Conservation (phyloP, 345 rosid genomes). For the Euphorbia lathyris region DNA sequence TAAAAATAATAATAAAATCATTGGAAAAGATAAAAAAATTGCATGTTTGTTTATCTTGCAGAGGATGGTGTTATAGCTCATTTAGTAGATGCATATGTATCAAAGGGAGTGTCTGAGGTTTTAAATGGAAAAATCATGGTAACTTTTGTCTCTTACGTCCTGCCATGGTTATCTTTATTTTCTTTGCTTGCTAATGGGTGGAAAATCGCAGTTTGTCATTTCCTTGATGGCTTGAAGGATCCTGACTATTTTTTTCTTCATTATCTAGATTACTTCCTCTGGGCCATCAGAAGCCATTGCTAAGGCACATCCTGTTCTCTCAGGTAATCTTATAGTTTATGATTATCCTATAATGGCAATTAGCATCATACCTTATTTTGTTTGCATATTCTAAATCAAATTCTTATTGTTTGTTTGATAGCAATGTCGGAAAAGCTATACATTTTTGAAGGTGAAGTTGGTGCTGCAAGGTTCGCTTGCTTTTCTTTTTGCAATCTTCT, state of each 20-base stretch:
- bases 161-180: background rate
- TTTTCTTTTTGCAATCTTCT: conserved; percentile 8
- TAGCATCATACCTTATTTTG: conserved; percentile 1
- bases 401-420: conserved; percentile 30
- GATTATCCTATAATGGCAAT: conserved; percentile 1
- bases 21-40: conserved; percentile 7
- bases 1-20: conserved; percentile 4
- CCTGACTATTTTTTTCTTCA: conserved; percentile 16
- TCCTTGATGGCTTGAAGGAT: conserved; percentile 5
- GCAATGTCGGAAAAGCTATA: conserved; percentile 75
- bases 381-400: conserved; percentile 13
- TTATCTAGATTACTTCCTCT: conserved; percentile 61
- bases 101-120: conserved; percentile 53
- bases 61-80: conserved; percentile 43
- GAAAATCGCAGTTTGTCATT: background rate
- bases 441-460: conserved; percentile 69
- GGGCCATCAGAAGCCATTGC: conserved; percentile 70
- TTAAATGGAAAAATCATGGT: conserved; percentile 73
- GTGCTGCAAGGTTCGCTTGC: conserved; percentile 72
- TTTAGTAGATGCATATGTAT: conserved; percentile 67
- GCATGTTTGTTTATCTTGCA: conserved; percentile 35
- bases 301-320: conserved; percentile 70
- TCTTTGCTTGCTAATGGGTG: conserved; percentile 7
- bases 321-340: conserved; percentile 42
- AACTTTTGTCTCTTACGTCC: conserved; percentile 8